Conservation (phyloP, 306 rosid genomes). For the Cucurbita pepo region DNA sequence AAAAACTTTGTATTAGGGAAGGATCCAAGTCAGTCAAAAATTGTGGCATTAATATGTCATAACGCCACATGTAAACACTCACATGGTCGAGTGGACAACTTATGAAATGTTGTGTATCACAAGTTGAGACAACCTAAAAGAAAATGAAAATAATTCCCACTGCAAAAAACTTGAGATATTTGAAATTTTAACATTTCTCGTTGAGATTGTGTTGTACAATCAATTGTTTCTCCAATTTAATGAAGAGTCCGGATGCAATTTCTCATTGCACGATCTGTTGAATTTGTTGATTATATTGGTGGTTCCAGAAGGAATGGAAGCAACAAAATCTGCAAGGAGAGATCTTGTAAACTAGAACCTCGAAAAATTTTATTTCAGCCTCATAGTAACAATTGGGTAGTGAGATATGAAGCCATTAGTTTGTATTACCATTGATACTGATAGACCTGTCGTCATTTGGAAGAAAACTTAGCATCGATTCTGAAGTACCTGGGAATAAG, state of each 20-base stretch:
- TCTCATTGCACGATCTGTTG: not conserved
- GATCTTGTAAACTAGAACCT: not conserved
- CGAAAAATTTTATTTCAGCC: not conserved
- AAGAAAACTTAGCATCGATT: not conserved
- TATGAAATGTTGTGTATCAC: not conserved
- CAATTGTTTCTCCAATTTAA: not conserved
- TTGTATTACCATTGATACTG: not conserved
- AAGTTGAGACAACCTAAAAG: not conserved
- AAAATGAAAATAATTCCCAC: not conserved
- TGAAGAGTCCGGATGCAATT: not conserved
- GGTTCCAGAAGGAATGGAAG: not conserved
- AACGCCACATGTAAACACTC: not conserved
- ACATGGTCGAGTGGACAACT: not conserved
- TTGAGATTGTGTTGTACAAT: not conserved
- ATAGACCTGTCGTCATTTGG: not conserved
- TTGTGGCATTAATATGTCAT: not conserved
- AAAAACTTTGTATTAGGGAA: not conserved
- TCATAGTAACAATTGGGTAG: not conserved
- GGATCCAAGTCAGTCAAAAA: not conserved
- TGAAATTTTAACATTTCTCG: not conserved
- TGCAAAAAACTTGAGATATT: not conserved
- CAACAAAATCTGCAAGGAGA: not conserved
- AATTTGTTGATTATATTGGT: not conserved
- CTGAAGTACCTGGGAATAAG: not conserved
- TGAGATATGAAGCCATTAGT: not conserved